Conservation (phyloP, 164 flowering plant species). For the Stephania yunnanensis region DNA sequence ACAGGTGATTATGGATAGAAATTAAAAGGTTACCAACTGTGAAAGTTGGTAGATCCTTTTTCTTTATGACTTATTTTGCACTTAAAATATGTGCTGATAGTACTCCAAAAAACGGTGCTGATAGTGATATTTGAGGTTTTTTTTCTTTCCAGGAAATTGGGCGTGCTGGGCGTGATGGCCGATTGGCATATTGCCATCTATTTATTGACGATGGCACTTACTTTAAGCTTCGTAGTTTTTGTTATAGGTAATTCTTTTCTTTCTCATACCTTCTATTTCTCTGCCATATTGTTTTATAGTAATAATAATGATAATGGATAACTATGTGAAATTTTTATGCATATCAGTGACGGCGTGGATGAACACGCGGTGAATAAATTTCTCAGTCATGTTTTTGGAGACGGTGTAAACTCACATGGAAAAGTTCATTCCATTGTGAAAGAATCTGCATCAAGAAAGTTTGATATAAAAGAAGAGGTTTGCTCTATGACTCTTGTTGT, state of each 20-base stretch:
- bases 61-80: background rate
- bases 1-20: slow-evolving; percentile 46
- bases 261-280: background rate
- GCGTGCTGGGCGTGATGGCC: slow-evolving; percentile 95
- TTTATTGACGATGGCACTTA: slow-evolving; percentile 66
- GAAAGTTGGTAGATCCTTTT: background rate
- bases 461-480: slow-evolving; percentile 98
- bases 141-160: slow-evolving; percentile 68
- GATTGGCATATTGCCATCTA: slow-evolving; percentile 79
- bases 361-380: slow-evolving; percentile 72
- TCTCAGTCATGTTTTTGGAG: slow-evolving; percentile 54
- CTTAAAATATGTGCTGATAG: background rate
- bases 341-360: slow-evolving; percentile 91
- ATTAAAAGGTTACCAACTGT: background rate
- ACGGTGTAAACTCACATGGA: slow-evolving; percentile 25
- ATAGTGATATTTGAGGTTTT: slow-evolving; percentile 12
- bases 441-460: slow-evolving; percentile 69
- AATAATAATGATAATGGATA: background rate
- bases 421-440: slow-evolving; percentile 56
- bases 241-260: slow-evolving; percentile 47
- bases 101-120: no score
- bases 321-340: slow-evolving; percentile 5
- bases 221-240: slow-evolving; percentile 73
- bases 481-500: background rate
- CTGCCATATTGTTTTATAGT: background rate